Conservation (phyloP, 1,284 basidiomycete species). For the Papiliotrema fonsecae region DNA sequence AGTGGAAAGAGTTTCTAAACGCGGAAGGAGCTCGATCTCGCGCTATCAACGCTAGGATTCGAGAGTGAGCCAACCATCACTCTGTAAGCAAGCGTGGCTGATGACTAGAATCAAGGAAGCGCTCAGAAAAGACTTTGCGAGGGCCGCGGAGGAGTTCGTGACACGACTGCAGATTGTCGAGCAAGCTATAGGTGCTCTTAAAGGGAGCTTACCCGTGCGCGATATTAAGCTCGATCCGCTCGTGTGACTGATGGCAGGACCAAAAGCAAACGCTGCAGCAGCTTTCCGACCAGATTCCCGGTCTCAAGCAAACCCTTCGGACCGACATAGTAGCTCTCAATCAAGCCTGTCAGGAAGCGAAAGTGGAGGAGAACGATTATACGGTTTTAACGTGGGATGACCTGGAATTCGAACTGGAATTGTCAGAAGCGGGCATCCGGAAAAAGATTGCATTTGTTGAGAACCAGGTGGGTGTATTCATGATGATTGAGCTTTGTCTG, state of each 20-base stretch:
- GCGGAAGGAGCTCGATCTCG: slow-evolving; percentile 75
- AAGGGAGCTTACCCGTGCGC: slow-evolving; percentile 70
- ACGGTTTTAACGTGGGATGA: slow-evolving; percentile 88
- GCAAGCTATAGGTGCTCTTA: slow-evolving; percentile 67
- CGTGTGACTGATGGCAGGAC: slow-evolving; percentile 26
- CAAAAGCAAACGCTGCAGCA: slow-evolving; percentile 34
- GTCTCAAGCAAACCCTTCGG: slow-evolving; percentile 22
- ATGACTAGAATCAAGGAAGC: slow-evolving; percentile 74
- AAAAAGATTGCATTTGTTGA: slow-evolving; percentile 94
- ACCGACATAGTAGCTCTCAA: slow-evolving; percentile 51
- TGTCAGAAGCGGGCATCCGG: slow-evolving; percentile 71
- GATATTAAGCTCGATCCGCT: too few relatives aligned
- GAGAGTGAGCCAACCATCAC: slow-evolving; percentile 60
- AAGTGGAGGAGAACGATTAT: slow-evolving; percentile 95
- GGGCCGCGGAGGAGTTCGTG: slow-evolving; percentile 79
- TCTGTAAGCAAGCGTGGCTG: neutral
- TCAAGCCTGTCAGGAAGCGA: slow-evolving; percentile 76
- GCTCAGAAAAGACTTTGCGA: slow-evolving; percentile 76
- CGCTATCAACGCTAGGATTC: slow-evolving; percentile 83
- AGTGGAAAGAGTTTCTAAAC: slow-evolving; percentile 68
- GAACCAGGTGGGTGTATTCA: slow-evolving; percentile 78
- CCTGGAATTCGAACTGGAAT: slow-evolving; percentile 80
- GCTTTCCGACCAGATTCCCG: slow-evolving; percentile 26
- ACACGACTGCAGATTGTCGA: slow-evolving; percentile 66
- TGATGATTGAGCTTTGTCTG: too few relatives aligned